Conservation (phyloP, 768 basidiomycete species). For the Auricularia heimuer region DNA sequence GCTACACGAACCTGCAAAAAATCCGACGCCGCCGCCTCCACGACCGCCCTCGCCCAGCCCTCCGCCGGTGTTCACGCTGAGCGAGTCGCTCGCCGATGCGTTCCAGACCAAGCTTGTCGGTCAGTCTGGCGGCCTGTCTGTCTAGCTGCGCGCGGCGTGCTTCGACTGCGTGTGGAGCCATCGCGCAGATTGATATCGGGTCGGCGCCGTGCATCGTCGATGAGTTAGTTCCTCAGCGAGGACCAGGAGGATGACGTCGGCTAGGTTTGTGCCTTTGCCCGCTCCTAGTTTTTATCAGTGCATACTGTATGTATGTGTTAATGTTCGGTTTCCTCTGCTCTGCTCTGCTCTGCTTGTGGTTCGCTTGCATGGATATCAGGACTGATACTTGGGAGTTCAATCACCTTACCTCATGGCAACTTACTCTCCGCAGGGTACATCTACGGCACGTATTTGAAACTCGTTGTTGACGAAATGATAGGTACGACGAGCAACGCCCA, state of each 20-base stretch:
- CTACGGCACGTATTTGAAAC: too few relatives aligned
- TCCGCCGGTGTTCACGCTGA: conserved; percentile 62
- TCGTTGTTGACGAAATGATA: too few relatives aligned
- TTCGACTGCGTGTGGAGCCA: conserved; percentile 76
- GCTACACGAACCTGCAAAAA: conserved; percentile 8
- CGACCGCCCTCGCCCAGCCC: conserved; percentile 25
- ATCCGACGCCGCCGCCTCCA: conserved; percentile 13
- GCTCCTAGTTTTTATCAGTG: too few relatives aligned
- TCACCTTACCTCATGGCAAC: too few relatives aligned
- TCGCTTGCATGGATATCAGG: too few relatives aligned
- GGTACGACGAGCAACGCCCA: too few relatives aligned
- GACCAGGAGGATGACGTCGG: conserved; percentile 11
- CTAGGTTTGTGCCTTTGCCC: background rate
- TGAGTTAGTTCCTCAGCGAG: conserved; percentile 62
- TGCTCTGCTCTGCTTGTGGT: too few relatives aligned
- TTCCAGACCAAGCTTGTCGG: conserved; percentile 43
- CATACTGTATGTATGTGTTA: too few relatives aligned
- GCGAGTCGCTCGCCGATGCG: conserved; percentile 36
- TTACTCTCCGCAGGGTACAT: too few relatives aligned
- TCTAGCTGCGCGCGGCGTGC: conserved; percentile 82
- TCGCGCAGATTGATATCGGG: conserved; percentile 75
- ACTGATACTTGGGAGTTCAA: too few relatives aligned
- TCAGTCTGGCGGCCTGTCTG: conserved; percentile 48
- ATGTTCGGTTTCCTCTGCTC: too few relatives aligned
- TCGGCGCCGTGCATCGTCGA: conserved; percentile 49